phyloP scores from a whole-genome alignment of 2,329 filamentous ascomycete species.

The Fusarium buxicola region DNA sequence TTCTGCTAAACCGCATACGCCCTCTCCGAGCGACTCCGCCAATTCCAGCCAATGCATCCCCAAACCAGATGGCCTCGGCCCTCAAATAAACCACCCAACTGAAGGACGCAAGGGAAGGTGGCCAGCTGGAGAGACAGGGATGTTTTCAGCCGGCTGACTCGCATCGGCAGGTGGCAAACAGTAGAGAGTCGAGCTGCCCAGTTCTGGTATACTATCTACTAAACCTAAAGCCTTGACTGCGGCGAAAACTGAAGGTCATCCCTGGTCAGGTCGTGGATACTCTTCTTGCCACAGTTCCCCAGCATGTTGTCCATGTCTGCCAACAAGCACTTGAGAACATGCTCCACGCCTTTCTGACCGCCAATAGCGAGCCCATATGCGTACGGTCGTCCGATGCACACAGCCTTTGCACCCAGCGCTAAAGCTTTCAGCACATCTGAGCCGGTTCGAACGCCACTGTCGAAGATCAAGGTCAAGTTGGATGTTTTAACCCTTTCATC shows the following conservation, averaged over 20 bases:
- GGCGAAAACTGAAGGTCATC: slow-evolving; percentile 35
- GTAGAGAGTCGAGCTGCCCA: no score
- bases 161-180: no score
- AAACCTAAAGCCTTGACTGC: slow-evolving; percentile 12
- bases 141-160: no score
- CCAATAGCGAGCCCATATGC: slow-evolving; percentile 52
- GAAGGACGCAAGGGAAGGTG: no score
- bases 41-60: no score
- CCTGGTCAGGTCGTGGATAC: slow-evolving; percentile 41
- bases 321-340: slow-evolving; percentile 57
- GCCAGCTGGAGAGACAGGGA: no score
- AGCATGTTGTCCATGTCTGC: slow-evolving; percentile 64
- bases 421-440: slow-evolving; percentile 56
- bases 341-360: slow-evolving; percentile 64
- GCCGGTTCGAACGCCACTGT: slow-evolving; percentile 55
- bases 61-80: no score
- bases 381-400: slow-evolving; percentile 58
- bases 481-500: slow-evolving; percentile 57
- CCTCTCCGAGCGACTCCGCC: no score
- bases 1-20: no score
- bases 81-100: no score
- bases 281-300: slow-evolving; percentile 64
- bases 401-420: slow-evolving; percentile 55
- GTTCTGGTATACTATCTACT: no score
- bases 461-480: slow-evolving; percentile 64